Evolutionary conservation across 805 yeast genomes (phyloP).

Genomic region (Saccharomycopsis synnaedendra): DNA sequence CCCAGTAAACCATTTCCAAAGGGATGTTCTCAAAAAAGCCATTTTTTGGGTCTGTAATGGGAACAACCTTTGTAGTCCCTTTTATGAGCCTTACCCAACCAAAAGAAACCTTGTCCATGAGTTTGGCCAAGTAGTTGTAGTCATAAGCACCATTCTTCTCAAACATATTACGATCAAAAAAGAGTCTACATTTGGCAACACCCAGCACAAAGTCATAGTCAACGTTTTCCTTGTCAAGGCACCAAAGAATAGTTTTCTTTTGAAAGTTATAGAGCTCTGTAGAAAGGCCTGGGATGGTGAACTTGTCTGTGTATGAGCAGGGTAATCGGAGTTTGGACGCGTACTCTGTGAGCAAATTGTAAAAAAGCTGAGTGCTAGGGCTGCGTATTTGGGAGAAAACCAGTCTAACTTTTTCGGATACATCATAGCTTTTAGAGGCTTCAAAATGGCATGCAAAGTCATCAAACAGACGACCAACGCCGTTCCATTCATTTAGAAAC

Average conservation of each 20-base stretch:
- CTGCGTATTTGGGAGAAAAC: constrained; percentile 6
- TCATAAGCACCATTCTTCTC: constrained; percentile 14
- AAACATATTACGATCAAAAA: constrained; percentile 17
- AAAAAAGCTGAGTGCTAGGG: constrained; percentile 13
- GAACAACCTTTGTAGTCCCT: neutral
- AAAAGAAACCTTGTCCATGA: constrained; percentile 29
- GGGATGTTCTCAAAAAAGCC: constrained; percentile 13
- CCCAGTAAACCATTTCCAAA: constrained; percentile 26
- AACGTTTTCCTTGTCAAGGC: constrained; percentile 39
- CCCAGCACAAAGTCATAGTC: constrained; percentile 22
- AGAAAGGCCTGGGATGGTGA: constrained; percentile 26
- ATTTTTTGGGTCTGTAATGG: constrained; percentile 1
- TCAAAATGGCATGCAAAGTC: neutral
- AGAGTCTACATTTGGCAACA: constrained; percentile 19
- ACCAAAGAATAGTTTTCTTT: constrained; percentile 44
- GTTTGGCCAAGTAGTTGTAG: constrained; percentile 19
- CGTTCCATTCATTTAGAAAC: constrained; percentile 10
- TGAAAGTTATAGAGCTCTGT: constrained; percentile 40
- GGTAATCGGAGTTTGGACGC: constrained; percentile 8
- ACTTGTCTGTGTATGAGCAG: neutral
- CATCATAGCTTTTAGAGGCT: neutral
- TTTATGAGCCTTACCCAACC: constrained; percentile 36
- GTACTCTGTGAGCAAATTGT: constrained; percentile 14
- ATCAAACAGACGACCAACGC: neutral
- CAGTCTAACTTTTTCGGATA: neutral